Evolutionary conservation across 139 green algal species (phyloP), one percentile per base, ranked within the genome.

Genomic region (Coelastrella sp.): DNA sequence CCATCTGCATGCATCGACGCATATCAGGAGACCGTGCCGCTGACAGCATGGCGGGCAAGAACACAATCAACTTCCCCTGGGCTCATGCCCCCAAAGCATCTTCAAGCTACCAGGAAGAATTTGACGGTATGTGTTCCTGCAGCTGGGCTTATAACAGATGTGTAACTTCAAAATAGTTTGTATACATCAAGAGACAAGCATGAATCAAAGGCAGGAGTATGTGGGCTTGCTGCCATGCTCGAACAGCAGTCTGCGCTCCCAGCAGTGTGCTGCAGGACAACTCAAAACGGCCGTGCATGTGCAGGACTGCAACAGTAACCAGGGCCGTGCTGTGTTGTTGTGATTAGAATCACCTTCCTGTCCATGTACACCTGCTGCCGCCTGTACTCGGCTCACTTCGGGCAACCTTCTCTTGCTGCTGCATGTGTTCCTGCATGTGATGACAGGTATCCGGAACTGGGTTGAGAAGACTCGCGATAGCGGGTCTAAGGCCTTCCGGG

Each of bases 401-500:
- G 73, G 20, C 16, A 7, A 47, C 11, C 16, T 77, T 20, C 16
- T 54, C 14, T 54, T 78, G 73, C 8, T 65, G 2, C 19, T 0
- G n/a, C 65, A 54, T 59, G 14, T n/a, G 22, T 14, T 16, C 3
- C 82, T 81, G 83, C 66, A 16, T 61, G 20, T 74, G n/a, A 7
- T 22, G 23, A 22, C 66, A 81, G 83, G 85, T 16, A n/a, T 90
- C 11, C 77, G 76, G 2, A 75, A 59, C 73, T 90, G 85, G 85
- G 58, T 90, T 3, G 85, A 90, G 2, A 83, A 84, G n/a, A 90
- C 85, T n/a, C 8, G 58, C 17, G 85, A 90, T 58, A 83, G 88
- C 2, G 66, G 79, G 6, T 65, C 16, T n/a, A 84, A 84, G 71
- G 68, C 80, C 5, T 71, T 79, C 16, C 11, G 71, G 5, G 80